Base-by-base conservation (phyloP, 1,284 basidiomycete genomes). In the Microbotryum saponariae region DNA sequence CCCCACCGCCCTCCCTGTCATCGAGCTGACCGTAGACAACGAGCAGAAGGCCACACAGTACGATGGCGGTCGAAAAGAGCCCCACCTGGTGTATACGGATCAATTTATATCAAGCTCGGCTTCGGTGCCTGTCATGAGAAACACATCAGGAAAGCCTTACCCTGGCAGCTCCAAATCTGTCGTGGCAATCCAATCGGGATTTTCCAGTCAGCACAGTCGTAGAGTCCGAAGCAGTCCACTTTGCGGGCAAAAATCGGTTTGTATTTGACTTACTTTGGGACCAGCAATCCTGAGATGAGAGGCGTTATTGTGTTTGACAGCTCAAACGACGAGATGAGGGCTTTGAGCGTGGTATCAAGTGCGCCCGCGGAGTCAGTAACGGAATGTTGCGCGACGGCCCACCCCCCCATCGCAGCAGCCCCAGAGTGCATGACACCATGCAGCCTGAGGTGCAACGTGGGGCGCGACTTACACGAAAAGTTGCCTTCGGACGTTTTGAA, bases 281-380 rank as follows among this genome's bases (percentile, higher is more conserved):
- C 62, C 2, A 63, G 54, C 5, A 61, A 57, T 12, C 62, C 65
- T 4, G 42, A 27, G 2, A 65, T 14, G 23, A 67, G 61, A 6
- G 65, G 66, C 18, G 58, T 67, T 21, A 67, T 45, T 1, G 66
- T 67, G 25, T 65, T 65, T 58, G 60, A 44, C 12, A 67, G 58
- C 51, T 65, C 57, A 42, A 63, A 60, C 1, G 63, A 48, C 4
- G 63, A 60, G 9, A 67, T 55, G 20, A 67, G 51, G 16, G 58
- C 56, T 10, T 58, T 29, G 29, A 27, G 9, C 16, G 47, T 21
- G 16, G 3, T 6, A 16, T 9, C 25, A 23, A 54, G 53, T 37
- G 12, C 8, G 10, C 42, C 42, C 9, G 10, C 12, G 4, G n/a
- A 27, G 12, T 45, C 21, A 25, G 25, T 42, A 7, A 46, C 7